Conservation (phyloP, 768 basidiomycete species). For the Lepiota subincarnata region DNA sequence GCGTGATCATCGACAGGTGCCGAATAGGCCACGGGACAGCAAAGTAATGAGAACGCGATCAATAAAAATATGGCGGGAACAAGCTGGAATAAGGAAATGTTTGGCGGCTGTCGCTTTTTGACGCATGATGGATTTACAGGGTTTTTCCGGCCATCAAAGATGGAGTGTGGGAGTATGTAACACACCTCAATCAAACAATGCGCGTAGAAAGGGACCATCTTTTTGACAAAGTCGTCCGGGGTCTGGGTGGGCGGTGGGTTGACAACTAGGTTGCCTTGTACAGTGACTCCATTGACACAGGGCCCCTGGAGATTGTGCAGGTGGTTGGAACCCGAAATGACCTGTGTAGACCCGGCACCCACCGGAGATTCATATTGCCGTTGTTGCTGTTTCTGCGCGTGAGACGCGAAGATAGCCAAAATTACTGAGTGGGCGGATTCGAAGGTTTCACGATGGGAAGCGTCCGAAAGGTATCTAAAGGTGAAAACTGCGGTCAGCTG, state of each 20-base stretch:
- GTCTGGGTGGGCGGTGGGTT: slow-evolving; percentile 8
- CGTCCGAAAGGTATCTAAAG: slow-evolving; percentile 55
- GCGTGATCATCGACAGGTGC: neutral
- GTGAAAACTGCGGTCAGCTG: neutral
- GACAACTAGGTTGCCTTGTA: neutral
- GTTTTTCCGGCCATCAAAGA: neutral
- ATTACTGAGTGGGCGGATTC: slow-evolving; percentile 86
- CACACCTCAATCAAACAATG: slow-evolving; percentile 64
- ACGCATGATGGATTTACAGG: slow-evolving; percentile 7
- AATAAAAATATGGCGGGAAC: neutral
- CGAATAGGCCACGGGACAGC: too few species aligned
- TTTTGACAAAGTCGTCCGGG: slow-evolving; percentile 37
- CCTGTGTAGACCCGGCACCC: neutral
- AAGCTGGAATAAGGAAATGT: neutral
- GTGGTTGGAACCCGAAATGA: neutral
- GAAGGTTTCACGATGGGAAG: slow-evolving; percentile 68
- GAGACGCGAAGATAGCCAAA: slow-evolving; percentile 65
- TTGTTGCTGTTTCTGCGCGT: slow-evolving; percentile 38
- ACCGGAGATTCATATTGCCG: slow-evolving; percentile 8
- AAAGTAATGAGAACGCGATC: too few species aligned
- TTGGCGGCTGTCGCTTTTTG: too few species aligned
- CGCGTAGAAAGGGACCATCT: slow-evolving; percentile 72
- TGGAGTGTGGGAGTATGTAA: neutral
- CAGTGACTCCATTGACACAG: too few species aligned
- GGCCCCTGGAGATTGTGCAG: too few species aligned